Evolutionary conservation across 2,329 filamentous ascomycete genomes (phyloP).

Genomic region (Nemania diffusa): DNA sequence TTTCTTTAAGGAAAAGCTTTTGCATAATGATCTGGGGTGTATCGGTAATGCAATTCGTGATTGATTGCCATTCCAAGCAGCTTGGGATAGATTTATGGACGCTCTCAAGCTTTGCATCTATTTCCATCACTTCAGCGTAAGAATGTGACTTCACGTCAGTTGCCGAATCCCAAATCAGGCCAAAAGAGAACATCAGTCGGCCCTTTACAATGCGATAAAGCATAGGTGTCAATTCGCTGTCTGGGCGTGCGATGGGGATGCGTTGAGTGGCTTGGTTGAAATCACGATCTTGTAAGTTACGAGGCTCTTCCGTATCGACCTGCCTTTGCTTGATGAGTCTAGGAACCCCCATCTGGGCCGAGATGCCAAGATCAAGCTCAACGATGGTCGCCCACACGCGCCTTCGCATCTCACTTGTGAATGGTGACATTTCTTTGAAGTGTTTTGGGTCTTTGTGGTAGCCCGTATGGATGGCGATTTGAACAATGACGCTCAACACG

Average conservation of each 20-base stretch:
- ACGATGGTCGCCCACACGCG: conserved; percentile 55
- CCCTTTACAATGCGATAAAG: conserved; percentile 43
- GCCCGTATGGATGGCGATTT: conserved; percentile 54
- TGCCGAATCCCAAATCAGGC: conserved; percentile 43
- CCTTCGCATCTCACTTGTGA: conserved; percentile 58
- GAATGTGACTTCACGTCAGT: conserved; percentile 34
- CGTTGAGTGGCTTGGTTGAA: conserved; percentile 50
- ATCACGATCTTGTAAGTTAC: conserved; percentile 57
- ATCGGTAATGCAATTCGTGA: conserved; percentile 56
- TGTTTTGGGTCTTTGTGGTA: conserved; percentile 58
- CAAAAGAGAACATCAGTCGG: conserved; percentile 43
- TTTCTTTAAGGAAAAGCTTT: conserved; percentile 61
- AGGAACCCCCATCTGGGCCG: conserved; percentile 59
- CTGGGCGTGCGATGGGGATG: conserved; percentile 51
- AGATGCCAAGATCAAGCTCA: conserved; percentile 56
- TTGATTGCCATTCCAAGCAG: conserved; percentile 36
- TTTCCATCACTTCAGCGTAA: conserved; percentile 41
- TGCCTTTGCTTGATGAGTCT: conserved; percentile 54
- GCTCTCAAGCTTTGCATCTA: conserved; percentile 40
- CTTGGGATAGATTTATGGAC: conserved; percentile 34
- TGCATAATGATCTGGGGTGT: conserved; percentile 62
- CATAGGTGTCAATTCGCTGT: conserved; percentile 45
- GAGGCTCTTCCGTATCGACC: conserved; percentile 55
- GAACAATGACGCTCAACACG: conserved; percentile 49
- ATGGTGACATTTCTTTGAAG: conserved; percentile 53